Conservation (phyloP, 1,139 yeast genomes). For the Saccharomyces hybrid region DNA sequence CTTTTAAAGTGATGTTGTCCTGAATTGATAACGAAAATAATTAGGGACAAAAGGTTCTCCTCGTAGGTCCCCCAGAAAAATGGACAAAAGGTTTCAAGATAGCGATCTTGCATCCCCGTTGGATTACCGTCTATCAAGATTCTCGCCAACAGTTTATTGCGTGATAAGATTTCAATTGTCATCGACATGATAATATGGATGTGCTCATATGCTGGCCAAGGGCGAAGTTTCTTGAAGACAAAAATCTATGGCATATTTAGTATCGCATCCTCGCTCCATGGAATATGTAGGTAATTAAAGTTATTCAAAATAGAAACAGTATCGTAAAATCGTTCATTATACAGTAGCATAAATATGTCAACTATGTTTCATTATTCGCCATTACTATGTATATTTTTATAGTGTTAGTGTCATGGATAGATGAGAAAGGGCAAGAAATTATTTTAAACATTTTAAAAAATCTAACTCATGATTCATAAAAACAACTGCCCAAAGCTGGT, state of each 20-base stretch:
- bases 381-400: background rate
- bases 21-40: background rate
- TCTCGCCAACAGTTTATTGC: too few species aligned
- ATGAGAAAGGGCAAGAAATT: background rate
- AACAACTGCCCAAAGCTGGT: constrained; percentile 55
- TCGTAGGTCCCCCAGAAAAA: background rate
- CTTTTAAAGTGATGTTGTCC: background rate
- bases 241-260: too few species aligned
- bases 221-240: too few species aligned
- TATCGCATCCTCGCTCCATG: too few species aligned
- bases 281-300: background rate
- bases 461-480: constrained; percentile 27
- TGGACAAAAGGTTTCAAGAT: background rate
- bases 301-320: background rate
- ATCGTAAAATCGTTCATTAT: background rate
- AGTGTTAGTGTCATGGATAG: background rate
- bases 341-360: background rate
- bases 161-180: too few species aligned
- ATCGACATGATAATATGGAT: background rate
- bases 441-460: background rate
- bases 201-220: too few species aligned
- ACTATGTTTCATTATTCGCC: background rate
- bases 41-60: background rate
- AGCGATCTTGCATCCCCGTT: background rate
- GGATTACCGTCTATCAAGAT: too few species aligned